phyloP scores from a whole-genome alignment of 2,329 filamentous ascomycete species.

The Penicillium palitans region DNA sequence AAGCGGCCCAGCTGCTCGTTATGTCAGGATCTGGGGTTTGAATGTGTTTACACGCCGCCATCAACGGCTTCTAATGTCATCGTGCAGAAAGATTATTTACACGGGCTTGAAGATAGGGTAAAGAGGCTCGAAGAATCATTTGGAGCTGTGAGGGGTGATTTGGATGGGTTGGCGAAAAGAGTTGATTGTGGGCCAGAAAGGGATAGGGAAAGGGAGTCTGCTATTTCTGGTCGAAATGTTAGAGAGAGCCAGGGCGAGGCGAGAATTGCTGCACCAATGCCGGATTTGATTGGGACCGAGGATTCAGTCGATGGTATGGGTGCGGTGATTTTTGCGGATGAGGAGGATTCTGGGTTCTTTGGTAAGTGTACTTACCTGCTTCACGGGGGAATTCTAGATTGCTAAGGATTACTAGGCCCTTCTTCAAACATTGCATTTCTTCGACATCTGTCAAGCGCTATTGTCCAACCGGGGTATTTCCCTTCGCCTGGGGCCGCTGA shows the following conservation, averaged over 20 bases:
- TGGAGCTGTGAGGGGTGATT: neutral
- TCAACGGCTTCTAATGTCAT: conserved; percentile 41
- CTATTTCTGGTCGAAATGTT: neutral
- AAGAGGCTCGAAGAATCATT: conserved; percentile 28
- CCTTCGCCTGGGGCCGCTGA: conserved; percentile 9
- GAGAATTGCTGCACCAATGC: neutral
- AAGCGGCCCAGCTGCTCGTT: conserved; percentile 45
- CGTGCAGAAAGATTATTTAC: conserved; percentile 40
- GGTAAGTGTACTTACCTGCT: conserved; percentile 23
- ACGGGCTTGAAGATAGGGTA: conserved; percentile 13
- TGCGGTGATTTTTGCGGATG: conserved; percentile 38
- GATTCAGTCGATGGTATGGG: conserved; percentile 41
- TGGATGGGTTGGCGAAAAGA: neutral
- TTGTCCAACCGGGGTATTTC: conserved; percentile 17
- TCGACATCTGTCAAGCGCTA: conserved; percentile 22
- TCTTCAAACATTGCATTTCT: conserved; percentile 32
- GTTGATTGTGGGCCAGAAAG: neutral
- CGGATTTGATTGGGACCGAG: conserved; percentile 11
- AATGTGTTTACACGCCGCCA: conserved; percentile 46
- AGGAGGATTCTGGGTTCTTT: conserved; percentile 40
- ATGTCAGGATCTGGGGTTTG: conserved; percentile 45
- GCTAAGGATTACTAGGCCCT: conserved; percentile 13
- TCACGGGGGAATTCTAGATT: neutral
- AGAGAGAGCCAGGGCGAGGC: neutral
- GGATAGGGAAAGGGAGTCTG: neutral